Evolutionary conservation across 2,329 filamentous ascomycete species (phyloP).

Genomic region (Penicillium janthinellum): DNA sequence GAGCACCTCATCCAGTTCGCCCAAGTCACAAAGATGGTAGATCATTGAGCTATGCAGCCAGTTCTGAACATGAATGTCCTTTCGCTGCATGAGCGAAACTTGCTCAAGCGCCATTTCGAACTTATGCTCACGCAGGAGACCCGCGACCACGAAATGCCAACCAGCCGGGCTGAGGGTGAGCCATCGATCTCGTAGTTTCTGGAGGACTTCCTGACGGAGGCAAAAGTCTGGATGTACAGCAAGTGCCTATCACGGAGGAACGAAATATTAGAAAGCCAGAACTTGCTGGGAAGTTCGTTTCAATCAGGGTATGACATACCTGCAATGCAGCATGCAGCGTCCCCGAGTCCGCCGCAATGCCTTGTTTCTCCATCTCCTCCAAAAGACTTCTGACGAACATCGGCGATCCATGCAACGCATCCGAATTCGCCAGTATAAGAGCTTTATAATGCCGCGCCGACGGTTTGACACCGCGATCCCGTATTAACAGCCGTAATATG

Average conservation of each 20-base stretch:
- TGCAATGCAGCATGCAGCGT: slow-evolving; percentile 73
- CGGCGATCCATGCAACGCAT: slow-evolving; percentile 65
- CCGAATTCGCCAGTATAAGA: slow-evolving; percentile 71
- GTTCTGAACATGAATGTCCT: slow-evolving; percentile 57
- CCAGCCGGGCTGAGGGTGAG: slow-evolving; percentile 63
- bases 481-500: slow-evolving; percentile 42
- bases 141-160: slow-evolving; percentile 68
- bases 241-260: slow-evolving; percentile 55
- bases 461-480: slow-evolving; percentile 40
- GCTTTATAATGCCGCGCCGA: slow-evolving; percentile 64
- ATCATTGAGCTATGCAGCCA: slow-evolving; percentile 83
- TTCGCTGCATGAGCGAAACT: slow-evolving; percentile 66
- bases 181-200: slow-evolving; percentile 68
- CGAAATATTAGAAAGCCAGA: background rate
- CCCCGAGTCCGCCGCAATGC: slow-evolving; percentile 64
- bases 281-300: background rate
- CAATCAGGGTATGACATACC: slow-evolving; percentile 44
- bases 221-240: slow-evolving; percentile 85
- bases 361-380: slow-evolving; percentile 67
- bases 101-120: slow-evolving; percentile 76
- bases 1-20: slow-evolving; percentile 77
- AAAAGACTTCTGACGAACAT: slow-evolving; percentile 65
- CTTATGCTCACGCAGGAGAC: slow-evolving; percentile 77
- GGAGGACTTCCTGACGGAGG: slow-evolving; percentile 69
- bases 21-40: slow-evolving; percentile 69